Evolutionary conservation across 2,329 filamentous ascomycete genomes (phyloP).

Genomic region (Colletotrichum sidae): DNA sequence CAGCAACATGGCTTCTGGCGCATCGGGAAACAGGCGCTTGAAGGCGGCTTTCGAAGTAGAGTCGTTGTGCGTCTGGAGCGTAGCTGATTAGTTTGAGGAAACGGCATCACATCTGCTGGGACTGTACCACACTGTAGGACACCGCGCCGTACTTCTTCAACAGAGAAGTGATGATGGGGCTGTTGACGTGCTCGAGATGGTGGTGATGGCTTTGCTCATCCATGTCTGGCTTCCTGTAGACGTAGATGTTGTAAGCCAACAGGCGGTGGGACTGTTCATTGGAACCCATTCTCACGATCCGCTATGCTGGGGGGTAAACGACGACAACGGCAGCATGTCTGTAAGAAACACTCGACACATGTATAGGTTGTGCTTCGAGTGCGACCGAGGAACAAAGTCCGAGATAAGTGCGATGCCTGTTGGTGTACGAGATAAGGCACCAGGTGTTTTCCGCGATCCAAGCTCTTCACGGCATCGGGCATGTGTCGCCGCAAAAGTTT

Average conservation of each 20-base stretch:
- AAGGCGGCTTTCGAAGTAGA: conserved; percentile 10
- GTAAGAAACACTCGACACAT: neutral
- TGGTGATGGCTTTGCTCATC: conserved; percentile 22
- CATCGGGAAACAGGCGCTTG: conserved; percentile 9
- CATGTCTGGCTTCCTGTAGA: conserved; percentile 17
- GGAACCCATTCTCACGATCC: neutral
- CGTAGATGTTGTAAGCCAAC: conserved; percentile 14
- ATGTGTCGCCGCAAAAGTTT: conserved; percentile 11
- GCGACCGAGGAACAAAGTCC: accelerated
- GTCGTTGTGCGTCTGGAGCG: conserved; percentile 13
- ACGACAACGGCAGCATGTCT: neutral
- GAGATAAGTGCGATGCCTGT: neutral
- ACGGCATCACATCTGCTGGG: neutral
- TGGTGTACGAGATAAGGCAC: neutral
- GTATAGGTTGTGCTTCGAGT: accelerated
- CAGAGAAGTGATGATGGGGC: neutral
- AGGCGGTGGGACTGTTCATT: neutral
- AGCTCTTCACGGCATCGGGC: neutral
- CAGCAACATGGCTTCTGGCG: conserved; percentile 3
- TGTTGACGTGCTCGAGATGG: conserved; percentile 11
- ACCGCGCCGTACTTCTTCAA: conserved; percentile 17
- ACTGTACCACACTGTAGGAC: conserved; percentile 8
- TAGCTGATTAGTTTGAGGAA: neutral
- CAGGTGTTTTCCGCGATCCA: neutral
- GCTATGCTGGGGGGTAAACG: neutral